Conservation (phyloP, 163 green algal species). For the Coccomyxa subellipsoidea region DNA sequence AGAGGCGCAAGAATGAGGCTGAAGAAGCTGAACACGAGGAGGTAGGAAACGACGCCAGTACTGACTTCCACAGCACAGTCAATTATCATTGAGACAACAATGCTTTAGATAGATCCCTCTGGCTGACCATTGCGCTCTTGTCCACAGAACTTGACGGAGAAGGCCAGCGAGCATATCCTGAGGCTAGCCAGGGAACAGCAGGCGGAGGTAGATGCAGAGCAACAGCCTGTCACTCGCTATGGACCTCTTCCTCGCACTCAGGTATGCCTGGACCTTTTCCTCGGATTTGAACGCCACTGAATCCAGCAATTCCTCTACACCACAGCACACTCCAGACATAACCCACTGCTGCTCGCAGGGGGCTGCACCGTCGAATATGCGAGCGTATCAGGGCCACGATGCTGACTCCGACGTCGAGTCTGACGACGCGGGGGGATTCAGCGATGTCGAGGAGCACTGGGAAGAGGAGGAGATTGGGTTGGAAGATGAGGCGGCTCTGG, state of each 20-base stretch:
- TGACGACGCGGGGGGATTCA: neutral
- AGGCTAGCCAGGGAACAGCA: slow-evolving; percentile 68
- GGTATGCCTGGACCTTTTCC: neutral
- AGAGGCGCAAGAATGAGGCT: slow-evolving; percentile 33
- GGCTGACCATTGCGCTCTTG: too few relatives aligned
- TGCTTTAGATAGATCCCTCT: too few relatives aligned
- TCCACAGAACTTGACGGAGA: too few relatives aligned
- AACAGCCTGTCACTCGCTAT: neutral
- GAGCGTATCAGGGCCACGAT: neutral
- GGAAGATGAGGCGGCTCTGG: slow-evolving; percentile 83
- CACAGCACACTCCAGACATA: too few relatives aligned
- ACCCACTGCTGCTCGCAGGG: neutral
- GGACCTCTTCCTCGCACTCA: neutral
- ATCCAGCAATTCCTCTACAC: too few relatives aligned
- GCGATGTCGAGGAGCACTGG: slow-evolving; percentile 4
- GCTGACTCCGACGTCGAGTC: neutral
- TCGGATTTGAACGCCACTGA: too few relatives aligned
- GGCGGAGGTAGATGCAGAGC: slow-evolving; percentile 70
- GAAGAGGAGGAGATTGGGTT: slow-evolving; percentile 63
- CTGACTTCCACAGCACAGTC: too few relatives aligned
- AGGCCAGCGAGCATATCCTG: slow-evolving; percentile 56
- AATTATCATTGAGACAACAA: too few relatives aligned
- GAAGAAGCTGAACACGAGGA: slow-evolving; percentile 44
- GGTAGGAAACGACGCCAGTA: too few relatives aligned
- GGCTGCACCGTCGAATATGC: neutral